These are phyloP conservation scores for Nemania serpens DNA, from an alignment of 2,329 filamentous ascomycete species.

Conservation along the genomic window DNA sequence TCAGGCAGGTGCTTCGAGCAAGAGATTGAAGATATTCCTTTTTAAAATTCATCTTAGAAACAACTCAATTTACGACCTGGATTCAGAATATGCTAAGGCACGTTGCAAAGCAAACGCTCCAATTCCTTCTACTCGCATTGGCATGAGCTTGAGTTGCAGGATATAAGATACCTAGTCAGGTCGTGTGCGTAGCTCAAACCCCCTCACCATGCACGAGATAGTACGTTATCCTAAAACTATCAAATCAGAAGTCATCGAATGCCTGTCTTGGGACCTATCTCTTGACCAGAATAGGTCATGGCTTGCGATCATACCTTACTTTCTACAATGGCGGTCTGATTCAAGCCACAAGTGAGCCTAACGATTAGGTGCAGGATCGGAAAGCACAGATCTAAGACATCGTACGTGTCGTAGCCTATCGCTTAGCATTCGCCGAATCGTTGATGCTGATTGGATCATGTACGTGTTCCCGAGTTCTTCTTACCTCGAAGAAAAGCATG, in stretches of 20 bases:
- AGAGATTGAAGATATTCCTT: background rate
- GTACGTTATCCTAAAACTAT: background rate
- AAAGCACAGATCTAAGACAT: slow-evolving; percentile 9
- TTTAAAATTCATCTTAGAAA: too few species aligned
- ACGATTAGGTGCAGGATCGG: slow-evolving; percentile 4
- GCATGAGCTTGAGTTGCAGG: too few species aligned
- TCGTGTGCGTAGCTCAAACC: background rate
- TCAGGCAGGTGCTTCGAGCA: too few species aligned
- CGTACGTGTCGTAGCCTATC: background rate
- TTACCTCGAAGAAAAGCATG: background rate
- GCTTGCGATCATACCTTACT: too few species aligned
- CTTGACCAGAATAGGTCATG: too few species aligned
- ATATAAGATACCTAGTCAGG: too few species aligned
- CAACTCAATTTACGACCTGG: background rate
- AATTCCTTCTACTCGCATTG: background rate
- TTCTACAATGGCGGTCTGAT: background rate
- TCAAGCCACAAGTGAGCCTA: background rate
- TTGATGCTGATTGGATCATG: too few species aligned
- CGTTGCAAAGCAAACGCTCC: background rate
- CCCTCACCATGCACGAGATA: too few species aligned
- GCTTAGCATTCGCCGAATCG: too few species aligned
- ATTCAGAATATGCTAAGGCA: background rate
- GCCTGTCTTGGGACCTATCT: too few species aligned
- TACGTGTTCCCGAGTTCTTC: background rate
- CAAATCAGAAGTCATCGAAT: too few species aligned